These are phyloP conservation scores for Cetraspora pellucida DNA, from an alignment of 192 early-diverging fungal species.

Conservation along the genomic window DNA sequence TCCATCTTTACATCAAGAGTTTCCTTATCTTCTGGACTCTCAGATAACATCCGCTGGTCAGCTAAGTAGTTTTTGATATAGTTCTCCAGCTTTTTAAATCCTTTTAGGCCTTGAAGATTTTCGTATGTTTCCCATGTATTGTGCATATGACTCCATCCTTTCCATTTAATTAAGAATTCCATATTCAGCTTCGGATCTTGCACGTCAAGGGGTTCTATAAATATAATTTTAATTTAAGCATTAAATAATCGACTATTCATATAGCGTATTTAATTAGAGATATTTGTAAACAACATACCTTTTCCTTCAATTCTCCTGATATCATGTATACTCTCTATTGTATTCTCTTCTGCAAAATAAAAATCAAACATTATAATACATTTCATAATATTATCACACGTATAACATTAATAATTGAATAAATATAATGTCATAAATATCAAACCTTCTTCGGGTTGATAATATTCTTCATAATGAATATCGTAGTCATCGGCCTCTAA, in stretches of 20 bases:
- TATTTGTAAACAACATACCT: slow-evolving; percentile 38
- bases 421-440: not conserved
- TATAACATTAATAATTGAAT: not conserved
- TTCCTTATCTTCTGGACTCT: slow-evolving; percentile 81
- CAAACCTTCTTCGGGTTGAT: slow-evolving; percentile 13
- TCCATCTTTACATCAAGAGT: slow-evolving; percentile 83
- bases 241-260: not conserved
- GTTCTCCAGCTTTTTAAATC: slow-evolving; percentile 87
- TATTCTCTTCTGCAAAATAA: slow-evolving; percentile 52
- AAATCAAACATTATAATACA: not conserved
- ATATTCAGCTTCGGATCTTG: slow-evolving; percentile 58
- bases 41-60: not conserved
- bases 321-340: slow-evolving; percentile 61
- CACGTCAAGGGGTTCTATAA: slow-evolving; percentile 39
- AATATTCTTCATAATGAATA: not conserved
- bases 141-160: slow-evolving; percentile 84
- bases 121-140: slow-evolving; percentile 86
- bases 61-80: slow-evolving; percentile 58
- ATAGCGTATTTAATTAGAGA: slow-evolving; percentile 20
- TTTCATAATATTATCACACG: not conserved
- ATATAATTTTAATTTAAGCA: not conserved
- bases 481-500: slow-evolving; percentile 38
- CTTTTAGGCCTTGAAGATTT: slow-evolving; percentile 73
- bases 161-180: slow-evolving; percentile 96
- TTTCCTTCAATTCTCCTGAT: slow-evolving; percentile 41